phyloP scores from a whole-genome alignment of 345 rosid genomes.

The Pelargonium nanum region DNA sequence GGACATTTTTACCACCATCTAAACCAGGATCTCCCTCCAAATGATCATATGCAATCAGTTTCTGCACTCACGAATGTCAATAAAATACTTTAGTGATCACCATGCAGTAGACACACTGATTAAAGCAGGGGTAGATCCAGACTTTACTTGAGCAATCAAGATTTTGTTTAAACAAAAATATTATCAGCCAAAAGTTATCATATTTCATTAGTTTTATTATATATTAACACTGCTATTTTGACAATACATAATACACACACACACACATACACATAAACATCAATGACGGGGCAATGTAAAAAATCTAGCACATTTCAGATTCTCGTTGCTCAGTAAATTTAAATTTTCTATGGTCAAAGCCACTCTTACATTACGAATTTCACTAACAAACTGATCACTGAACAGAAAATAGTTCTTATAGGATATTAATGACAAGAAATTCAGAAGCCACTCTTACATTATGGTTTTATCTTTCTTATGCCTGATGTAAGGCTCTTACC shows the following conservation, averaged over 20 bases:
- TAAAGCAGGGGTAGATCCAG: neutral
- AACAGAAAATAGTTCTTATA: neutral
- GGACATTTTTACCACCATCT: conserved; percentile 75
- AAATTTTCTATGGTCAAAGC: neutral
- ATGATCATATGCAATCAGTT: conserved; percentile 94
- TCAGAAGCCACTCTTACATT: no score
- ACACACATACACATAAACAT: neutral
- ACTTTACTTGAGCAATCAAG: neutral
- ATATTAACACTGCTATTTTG: neutral
- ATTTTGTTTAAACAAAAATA: no score
- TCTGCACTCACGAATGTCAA: conserved; percentile 38
- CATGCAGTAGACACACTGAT: conserved; percentile 1
- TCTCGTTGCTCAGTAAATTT: neutral
- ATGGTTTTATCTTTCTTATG: neutral
- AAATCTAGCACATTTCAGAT: neutral
- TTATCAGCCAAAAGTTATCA: neutral
- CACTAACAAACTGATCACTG: neutral
- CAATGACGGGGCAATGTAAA: neutral
- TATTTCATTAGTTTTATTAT: neutral
- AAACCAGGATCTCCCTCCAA: conserved; percentile 96
- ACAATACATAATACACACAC: no score
- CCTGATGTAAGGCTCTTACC: neutral
- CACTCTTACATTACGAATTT: neutral
- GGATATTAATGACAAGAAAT: neutral
- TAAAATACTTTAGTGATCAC: conserved; percentile 10